A percentile compares a stretch with the other conserved stretches of the same genome.
These are phyloP conservation scores for Candida tibetensis DNA, from an alignment of 805 yeast species.

Conservation along the genomic window DNA sequence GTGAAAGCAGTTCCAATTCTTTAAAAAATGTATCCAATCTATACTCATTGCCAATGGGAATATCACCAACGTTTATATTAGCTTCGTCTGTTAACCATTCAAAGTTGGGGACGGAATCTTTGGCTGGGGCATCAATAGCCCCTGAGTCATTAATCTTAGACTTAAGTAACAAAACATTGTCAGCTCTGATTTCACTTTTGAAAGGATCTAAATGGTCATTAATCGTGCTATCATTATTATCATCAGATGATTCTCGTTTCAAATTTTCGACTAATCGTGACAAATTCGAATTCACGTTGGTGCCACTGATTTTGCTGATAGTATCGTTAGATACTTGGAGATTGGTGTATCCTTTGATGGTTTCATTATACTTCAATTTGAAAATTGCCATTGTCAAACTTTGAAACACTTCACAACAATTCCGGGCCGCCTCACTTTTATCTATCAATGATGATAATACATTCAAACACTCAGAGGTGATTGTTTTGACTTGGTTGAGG, in stretches of 20 bases:
- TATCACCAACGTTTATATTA: neutral
- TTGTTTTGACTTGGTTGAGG: slow-evolving; percentile 41
- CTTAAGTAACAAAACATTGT: neutral
- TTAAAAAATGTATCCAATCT: slow-evolving; percentile 47
- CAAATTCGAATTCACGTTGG: slow-evolving; percentile 39
- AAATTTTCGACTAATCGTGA: slow-evolving; percentile 35
- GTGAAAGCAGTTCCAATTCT: slow-evolving; percentile 39
- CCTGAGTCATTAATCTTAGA: neutral
- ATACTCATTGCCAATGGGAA: slow-evolving; percentile 4
- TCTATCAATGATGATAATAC: slow-evolving; percentile 62
- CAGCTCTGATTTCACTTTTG: neutral
- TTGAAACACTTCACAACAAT: slow-evolving; percentile 70
- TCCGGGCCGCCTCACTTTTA: slow-evolving; percentile 74
- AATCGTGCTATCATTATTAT: neutral
- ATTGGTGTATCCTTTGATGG: slow-evolving; percentile 18
- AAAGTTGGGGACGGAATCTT: slow-evolving; percentile 11
- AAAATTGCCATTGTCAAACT: slow-evolving; percentile 69
- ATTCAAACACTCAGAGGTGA: slow-evolving; percentile 54
- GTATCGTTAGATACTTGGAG: slow-evolving; percentile 8
- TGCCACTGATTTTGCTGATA: slow-evolving; percentile 10
- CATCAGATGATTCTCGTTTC: slow-evolving; percentile 7
- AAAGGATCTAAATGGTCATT: slow-evolving; percentile 8
- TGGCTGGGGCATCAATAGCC: neutral
- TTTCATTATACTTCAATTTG: slow-evolving; percentile 49
- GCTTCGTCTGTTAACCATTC: slow-evolving; percentile 35